phyloP scores from a whole-genome alignment of 805 yeast species.

The Teunomyces aglyptinius region DNA sequence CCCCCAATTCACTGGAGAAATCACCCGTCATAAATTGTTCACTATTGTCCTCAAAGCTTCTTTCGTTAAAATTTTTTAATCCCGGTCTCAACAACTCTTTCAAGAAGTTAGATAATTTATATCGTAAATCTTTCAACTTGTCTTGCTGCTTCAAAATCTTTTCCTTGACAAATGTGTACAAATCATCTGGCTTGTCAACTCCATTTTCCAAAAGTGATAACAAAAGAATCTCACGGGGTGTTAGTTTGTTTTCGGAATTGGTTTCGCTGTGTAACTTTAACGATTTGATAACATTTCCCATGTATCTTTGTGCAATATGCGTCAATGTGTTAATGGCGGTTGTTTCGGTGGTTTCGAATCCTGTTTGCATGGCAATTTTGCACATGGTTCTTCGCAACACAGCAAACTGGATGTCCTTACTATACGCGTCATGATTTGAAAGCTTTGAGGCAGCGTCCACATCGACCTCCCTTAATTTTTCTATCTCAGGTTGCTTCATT shows the following conservation, averaged over 20 bases:
- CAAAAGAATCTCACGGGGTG: conserved; percentile 46
- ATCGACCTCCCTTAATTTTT: conserved; percentile 62
- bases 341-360: conserved; percentile 82
- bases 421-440: conserved; percentile 61
- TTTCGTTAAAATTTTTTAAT: conserved; percentile 68
- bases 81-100: conserved; percentile 83
- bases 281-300: conserved; percentile 70
- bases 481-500: conserved; percentile 65
- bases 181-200: conserved; percentile 69
- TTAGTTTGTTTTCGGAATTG: conserved; percentile 43
- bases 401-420: conserved; percentile 59
- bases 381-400: conserved; percentile 69
- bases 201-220: conserved; percentile 83
- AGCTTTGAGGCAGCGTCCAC: conserved; percentile 81
- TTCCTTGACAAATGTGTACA: conserved; percentile 72
- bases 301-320: conserved; percentile 77
- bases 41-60: conserved; percentile 81
- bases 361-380: conserved; percentile 84
- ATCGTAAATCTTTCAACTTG: conserved; percentile 66
- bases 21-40: conserved; percentile 95
- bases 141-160: conserved; percentile 65
- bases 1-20: conserved; percentile 90
- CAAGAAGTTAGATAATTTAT: conserved; percentile 66
- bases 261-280: conserved; percentile 72
- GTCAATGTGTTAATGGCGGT: conserved; percentile 76